phyloP scores from a whole-genome alignment of 2,329 filamentous ascomycete genomes.

The Cladosporium sp. region DNA sequence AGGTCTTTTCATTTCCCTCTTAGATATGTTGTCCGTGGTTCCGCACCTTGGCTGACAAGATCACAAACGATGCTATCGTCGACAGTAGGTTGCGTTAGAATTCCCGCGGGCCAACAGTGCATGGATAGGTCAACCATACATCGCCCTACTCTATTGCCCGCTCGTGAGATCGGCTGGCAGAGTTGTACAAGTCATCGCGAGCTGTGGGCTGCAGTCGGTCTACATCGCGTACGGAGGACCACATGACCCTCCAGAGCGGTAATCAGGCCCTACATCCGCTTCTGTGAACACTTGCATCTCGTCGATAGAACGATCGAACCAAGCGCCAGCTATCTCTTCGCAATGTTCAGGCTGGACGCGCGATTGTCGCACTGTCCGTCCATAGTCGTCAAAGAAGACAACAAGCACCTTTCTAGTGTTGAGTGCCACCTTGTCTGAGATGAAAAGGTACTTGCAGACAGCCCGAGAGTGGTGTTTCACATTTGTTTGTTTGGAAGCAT shows the following conservation, averaged over 20 bases:
- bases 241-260: background rate
- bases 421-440: background rate
- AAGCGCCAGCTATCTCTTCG: slow-evolving; percentile 1
- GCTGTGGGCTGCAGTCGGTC: too few relatives aligned
- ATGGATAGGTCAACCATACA: too few relatives aligned
- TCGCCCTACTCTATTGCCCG: too few relatives aligned
- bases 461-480: background rate
- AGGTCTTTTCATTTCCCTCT: too few relatives aligned
- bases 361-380: slow-evolving; percentile 8
- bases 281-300: background rate
- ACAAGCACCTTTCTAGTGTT: slow-evolving; percentile 3
- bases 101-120: too few relatives aligned
- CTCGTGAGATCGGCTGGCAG: too few relatives aligned
- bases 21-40: too few relatives aligned
- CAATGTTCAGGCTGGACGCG: background rate
- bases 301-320: background rate
- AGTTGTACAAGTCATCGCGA: too few relatives aligned
- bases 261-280: background rate
- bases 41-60: too few relatives aligned
- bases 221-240: background rate
- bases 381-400: slow-evolving; percentile 11
- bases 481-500: background rate
- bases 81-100: too few relatives aligned
- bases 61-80: too few relatives aligned
- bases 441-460: background rate